Evolutionary conservation across 1,284 basidiomycete genomes (phyloP).

Genomic region (Irpex sp.): DNA sequence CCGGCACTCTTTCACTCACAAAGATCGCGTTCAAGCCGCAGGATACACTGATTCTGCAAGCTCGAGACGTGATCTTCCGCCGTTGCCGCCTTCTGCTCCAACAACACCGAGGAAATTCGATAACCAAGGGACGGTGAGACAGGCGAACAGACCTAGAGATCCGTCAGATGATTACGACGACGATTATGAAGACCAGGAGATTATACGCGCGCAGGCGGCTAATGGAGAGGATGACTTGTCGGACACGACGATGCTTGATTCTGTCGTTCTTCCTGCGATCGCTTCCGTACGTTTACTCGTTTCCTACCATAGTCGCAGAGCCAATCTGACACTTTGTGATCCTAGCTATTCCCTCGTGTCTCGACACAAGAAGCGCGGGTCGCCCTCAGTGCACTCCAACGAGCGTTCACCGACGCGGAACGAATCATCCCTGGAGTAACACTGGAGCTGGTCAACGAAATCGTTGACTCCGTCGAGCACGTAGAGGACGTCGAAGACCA

Average conservation of each 20-base stretch:
- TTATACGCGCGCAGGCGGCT: constrained; percentile 27
- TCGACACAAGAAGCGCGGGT: constrained; percentile 84
- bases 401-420: constrained; percentile 91
- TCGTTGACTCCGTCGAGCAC: constrained; percentile 88
- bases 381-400: constrained; percentile 78
- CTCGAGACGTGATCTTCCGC: constrained; percentile 57
- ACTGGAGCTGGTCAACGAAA: constrained; percentile 79
- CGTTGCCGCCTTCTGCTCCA: constrained; percentile 43
- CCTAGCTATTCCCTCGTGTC: constrained; percentile 83
- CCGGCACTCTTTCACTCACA: constrained; percentile 28
- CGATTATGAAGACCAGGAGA: constrained; percentile 55
- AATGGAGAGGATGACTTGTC: constrained; percentile 61
- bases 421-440: constrained; percentile 83
- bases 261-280: constrained; percentile 91
- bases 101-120: constrained; percentile 45
- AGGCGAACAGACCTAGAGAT: constrained; percentile 35
- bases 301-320: constrained; percentile 3
- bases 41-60: constrained; percentile 38
- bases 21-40: constrained; percentile 22
- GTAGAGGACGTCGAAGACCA: constrained; percentile 54
- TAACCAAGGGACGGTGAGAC: constrained; percentile 62
- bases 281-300: constrained; percentile 58
- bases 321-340: constrained; percentile 11
- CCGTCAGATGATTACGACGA: constrained; percentile 66
- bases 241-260: constrained; percentile 88